Evolutionary conservation across 805 yeast species (phyloP), one percentile per base, ranked within the genome.

Genomic region (Jamesozyma rosinii): DNA sequence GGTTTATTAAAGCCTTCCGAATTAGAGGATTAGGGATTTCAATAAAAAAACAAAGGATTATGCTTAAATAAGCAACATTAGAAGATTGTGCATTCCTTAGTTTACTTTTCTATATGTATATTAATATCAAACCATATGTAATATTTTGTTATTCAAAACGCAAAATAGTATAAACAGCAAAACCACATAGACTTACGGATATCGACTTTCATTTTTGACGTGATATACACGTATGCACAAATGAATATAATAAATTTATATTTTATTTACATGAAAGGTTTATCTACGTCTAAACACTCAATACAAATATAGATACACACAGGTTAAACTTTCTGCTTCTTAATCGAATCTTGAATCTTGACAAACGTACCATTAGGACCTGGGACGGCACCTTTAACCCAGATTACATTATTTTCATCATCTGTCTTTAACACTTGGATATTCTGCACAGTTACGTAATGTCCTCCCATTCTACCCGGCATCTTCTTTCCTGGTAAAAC

Each of bases 401-500:
- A 69, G 40, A 92, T 69, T 44, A 86, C 79, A 10, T 95, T 95
- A 44, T 80, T 77, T 41, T 75, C 88, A 37, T 81, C 87, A 61
- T 85, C 89, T 10, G 81, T 81, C 59, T 83, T 83, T 57, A 92
- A 69, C 19, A 92, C 81, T 59, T 80, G 73, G 21, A 79, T 71
- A 62, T 87, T 89, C 61, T 79, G 83, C 21, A 79, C 75, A 3
- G 97, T 90, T 48, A 76, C 75, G 53, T 70, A 71, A 43, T 75
- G 72, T 48, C 77, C 81, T 52, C 98, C 98, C 92, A 89, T 82
- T 64, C 85, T 84, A 51, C 98, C 98, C 31, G 97, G 95, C 98
- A 92, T 90, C 67, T 88, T 90, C 69, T 86, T 89, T 20, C 97
- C 97, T 14, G 97, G 97, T 49, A 88, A 70, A 42, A 88, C 86